Conservation (phyloP, 345 rosid species). For the Toxicodendron radicans region DNA sequence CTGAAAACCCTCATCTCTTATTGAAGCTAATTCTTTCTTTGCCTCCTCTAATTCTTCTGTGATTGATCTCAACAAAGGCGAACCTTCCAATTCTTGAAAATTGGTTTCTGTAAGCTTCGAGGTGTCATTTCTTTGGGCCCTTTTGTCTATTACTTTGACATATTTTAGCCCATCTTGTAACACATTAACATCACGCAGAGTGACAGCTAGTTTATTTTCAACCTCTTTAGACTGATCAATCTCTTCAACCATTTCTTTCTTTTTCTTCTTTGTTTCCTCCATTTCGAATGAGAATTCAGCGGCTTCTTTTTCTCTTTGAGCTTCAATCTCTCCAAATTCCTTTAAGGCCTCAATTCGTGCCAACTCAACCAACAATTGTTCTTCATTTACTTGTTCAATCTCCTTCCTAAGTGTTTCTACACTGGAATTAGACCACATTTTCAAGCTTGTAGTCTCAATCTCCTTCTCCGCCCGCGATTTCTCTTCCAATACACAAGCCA, state of each 20-base stretch:
- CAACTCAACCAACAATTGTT: slow-evolving; percentile 73
- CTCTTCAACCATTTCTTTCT: slow-evolving; percentile 40
- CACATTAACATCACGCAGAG: slow-evolving; percentile 55
- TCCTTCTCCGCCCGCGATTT: slow-evolving; percentile 58
- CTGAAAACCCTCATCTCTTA: slow-evolving; percentile 56
- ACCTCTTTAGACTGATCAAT: slow-evolving; percentile 47
- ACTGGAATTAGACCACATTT: slow-evolving; percentile 29
- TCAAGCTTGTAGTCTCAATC: slow-evolving; percentile 30
- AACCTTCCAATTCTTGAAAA: slow-evolving; percentile 27
- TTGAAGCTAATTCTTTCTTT: slow-evolving; percentile 54
- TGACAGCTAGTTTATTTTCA: slow-evolving; percentile 55
- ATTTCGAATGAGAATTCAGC: slow-evolving; percentile 33
- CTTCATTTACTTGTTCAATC: slow-evolving; percentile 72
- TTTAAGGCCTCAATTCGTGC: slow-evolving; percentile 81
- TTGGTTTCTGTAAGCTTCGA: slow-evolving; percentile 22
- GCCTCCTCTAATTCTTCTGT: slow-evolving; percentile 58
- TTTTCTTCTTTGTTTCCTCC: slow-evolving; percentile 36
- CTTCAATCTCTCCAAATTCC: slow-evolving; percentile 56
- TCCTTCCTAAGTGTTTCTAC: slow-evolving; percentile 54
- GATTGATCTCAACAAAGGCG: slow-evolving; percentile 38
- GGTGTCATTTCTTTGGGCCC: slow-evolving; percentile 34
- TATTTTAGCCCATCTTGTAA: slow-evolving; percentile 56
- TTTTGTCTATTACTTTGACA: slow-evolving; percentile 47
- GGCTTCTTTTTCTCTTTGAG: slow-evolving; percentile 43
- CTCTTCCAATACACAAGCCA: slow-evolving; percentile 58